Conservation (phyloP, 1,139 yeast genomes). For the Geotrichum cucujoidarum region DNA sequence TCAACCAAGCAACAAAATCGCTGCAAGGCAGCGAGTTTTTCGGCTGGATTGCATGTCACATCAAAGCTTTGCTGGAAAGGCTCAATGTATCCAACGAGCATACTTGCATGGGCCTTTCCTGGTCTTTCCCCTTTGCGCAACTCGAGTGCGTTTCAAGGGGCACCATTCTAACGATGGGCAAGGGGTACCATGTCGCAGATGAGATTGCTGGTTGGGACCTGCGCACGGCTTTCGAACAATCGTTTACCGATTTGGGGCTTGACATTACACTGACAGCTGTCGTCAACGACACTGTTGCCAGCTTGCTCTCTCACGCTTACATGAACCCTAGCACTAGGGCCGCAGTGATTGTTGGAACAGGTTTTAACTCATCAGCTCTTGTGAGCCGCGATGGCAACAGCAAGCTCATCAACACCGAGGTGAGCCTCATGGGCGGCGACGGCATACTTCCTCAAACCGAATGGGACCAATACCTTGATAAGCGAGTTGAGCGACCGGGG, state of each 20-base stretch:
- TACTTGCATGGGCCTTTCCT: conserved; percentile 35
- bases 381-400: conserved; percentile 22
- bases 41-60: conserved; percentile 52
- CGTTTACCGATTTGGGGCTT: conserved; percentile 48
- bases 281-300: conserved; percentile 88
- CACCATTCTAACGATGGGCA: conserved; percentile 79
- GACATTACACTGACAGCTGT: conserved; percentile 66
- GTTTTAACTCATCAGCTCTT: conserved; percentile 57
- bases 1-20: conserved; percentile 42
- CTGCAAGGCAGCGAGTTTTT: conserved; percentile 58
- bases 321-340: conserved; percentile 58
- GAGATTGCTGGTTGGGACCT: conserved; percentile 76
- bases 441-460: conserved; percentile 60
- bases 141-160: conserved; percentile 60
- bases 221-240: conserved; percentile 57
- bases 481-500: conserved; percentile 63
- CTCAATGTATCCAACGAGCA: conserved; percentile 35
- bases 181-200: conserved; percentile 67
- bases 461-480: conserved; percentile 64
- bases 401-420: conserved; percentile 34
- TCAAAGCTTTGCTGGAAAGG: conserved; percentile 48
- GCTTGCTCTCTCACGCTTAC: conserved; percentile 74
- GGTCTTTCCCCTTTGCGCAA: conserved; percentile 35
- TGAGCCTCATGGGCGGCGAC: conserved; percentile 33
- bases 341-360: conserved; percentile 88